A percentile compares a stretch with the other conserved stretches of the same genome.
These are phyloP conservation scores for Zelopaecilomyces penicillatus DNA, from an alignment of 2,329 filamentous ascomycete species.

Conservation along the genomic window DNA sequence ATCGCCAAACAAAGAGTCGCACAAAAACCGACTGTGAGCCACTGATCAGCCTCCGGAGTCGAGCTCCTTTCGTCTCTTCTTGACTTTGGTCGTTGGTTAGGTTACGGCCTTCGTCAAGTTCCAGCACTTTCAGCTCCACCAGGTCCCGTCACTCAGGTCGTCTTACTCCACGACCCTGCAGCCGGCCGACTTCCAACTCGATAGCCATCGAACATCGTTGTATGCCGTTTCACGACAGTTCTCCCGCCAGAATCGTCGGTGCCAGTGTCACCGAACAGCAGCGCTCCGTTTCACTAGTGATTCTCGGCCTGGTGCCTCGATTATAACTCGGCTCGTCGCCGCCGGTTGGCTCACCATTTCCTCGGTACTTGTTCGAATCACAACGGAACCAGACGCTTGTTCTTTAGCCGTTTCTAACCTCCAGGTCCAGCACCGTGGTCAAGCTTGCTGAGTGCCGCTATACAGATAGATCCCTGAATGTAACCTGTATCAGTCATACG, in stretches of 20 bases:
- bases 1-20: slow-evolving; percentile 33
- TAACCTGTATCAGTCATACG: too few species aligned
- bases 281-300: too few species aligned
- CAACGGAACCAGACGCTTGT: too few species aligned
- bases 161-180: slow-evolving; percentile 32
- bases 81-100: slow-evolving; percentile 18
- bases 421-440: too few species aligned
- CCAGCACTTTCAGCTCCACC: slow-evolving; percentile 13
- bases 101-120: slow-evolving; percentile 6
- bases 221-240: slow-evolving; percentile 40
- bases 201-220: slow-evolving; percentile 38
- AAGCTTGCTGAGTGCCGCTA: too few species aligned
- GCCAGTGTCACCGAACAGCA: too few species aligned
- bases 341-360: slow-evolving; percentile 2
- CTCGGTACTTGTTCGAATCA: neutral
- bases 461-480: too few species aligned
- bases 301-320: slow-evolving; percentile 3
- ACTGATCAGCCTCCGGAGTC: slow-evolving; percentile 27
- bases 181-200: slow-evolving; percentile 35
- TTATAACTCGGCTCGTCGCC: slow-evolving; percentile 3
- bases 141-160: slow-evolving; percentile 21
- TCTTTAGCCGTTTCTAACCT: too few species aligned
- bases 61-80: slow-evolving; percentile 18
- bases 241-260: slow-evolving; percentile 18
- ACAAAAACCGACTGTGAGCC: slow-evolving; percentile 41